Base-by-base conservation (phyloP, 176 grass and related monocot genomes). In the Cymbopogon citratus region DNA sequence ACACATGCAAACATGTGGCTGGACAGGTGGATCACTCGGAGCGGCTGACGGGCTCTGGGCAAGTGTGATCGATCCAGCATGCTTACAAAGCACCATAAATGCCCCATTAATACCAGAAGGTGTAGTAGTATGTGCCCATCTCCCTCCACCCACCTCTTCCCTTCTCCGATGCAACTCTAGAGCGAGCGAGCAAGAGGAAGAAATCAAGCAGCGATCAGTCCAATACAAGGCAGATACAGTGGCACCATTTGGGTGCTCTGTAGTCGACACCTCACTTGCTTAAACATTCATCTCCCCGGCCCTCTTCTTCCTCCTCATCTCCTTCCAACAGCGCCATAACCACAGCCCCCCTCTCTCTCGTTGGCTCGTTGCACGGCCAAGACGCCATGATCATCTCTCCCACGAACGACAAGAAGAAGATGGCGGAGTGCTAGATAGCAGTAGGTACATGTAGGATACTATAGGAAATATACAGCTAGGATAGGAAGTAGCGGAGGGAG, bases 41-140 rank as follows among this genome's bases (percentile, higher is more conserved):
- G 54, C 56, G 24, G 18, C 56, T 9, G 62, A 45, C 51, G 64
- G 35, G 71, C 57, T 79, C 80, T 80, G 66, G 73, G 83, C 65
- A 70, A 92, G 63, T 28, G 83, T 83, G 15, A 86, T 85, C 78
- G 82, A 85, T 76, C 82, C 61, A 87, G 84, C 62, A 88, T 84
- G 83, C 69, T 77, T 91, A 94, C 88, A 91, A 91, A 88, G 64
- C 83, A 85, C 80, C 84, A 80, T 94, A 39, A 91, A 91, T 94
- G 88, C 79, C 5, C 41, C 69, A 91, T 94, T 86, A 94, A 94
- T 91, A 85, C 56, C 52, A 65, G 81, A 88, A 87, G 84, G 73
- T 83, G 88, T n/a, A n/a, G n/a, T n/a, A n/a, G n/a, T 83, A 65
- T 52, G 66, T 82, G 66, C 62, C 33, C 61, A 75, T 76, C 66